Evolutionary conservation across 352 stramenopile species (phyloP), one percentile per base, ranked within the genome.

Genomic region (Pythium volutum): DNA sequence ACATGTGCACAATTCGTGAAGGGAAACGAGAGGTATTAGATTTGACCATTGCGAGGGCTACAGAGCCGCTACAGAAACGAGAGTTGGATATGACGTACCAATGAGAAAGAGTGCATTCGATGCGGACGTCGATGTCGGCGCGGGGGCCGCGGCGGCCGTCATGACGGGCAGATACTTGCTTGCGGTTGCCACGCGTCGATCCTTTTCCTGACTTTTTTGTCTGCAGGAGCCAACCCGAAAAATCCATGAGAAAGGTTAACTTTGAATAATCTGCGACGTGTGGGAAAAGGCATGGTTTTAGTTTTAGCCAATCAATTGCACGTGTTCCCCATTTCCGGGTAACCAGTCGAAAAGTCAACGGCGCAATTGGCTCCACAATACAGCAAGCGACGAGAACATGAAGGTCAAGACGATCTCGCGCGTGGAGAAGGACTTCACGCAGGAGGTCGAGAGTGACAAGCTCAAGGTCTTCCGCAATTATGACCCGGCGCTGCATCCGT

Each of bases 371-470:
- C n/a, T 25, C 33, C 47, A n/a, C n/a, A 7, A 54, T 36, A 33
- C 20, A 39, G n/a, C 23, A 54, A n/a, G 11, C 51, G 16, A 20
- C 45, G 41, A 15, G 11, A 55, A 14, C 9, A 99, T 99, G 97
- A 99, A 99, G 85, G 95, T 99, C 58, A 99, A 99, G 82, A 98
- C 96, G 10, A 97, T 99, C 55, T 98, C 91, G 59, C 90, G 98
- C 55, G 87, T 96, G 36, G 84, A 97, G 74, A 89, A 96, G 62
- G 87, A 93, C 51, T 98, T 98, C 67, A 97, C 96, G 61, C 86
- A 97, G 66, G 93, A 99, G 68, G 95, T 93, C 51, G 80, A 77
- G 70, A 91, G 64, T 67, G 94, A 80, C 91, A 99, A 89, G 79
- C 97, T 75, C 70, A 98, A 97, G 70, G 86, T 98, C 4, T 93